Base-by-base conservation (phyloP, 345 rosid species). In the Dimocarpus longan region DNA sequence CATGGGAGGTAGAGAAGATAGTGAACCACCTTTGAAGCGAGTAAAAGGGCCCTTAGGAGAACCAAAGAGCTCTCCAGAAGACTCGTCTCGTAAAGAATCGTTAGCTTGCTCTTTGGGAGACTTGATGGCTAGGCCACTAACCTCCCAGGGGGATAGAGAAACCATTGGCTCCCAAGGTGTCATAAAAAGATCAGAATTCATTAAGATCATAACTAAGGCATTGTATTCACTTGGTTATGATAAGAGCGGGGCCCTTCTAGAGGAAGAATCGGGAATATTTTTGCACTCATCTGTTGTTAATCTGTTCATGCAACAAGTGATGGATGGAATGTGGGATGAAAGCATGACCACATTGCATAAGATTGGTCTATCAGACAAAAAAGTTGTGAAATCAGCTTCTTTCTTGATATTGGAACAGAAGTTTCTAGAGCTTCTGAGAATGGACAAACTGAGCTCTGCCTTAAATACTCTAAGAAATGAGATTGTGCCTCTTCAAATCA, bases 1-100 rank as follows among this genome's bases (percentile, higher is more conserved):
- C 87, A 91, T 91, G 95, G 93, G 93, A 87, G 90, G 86, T 84
- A 85, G 80, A 83, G 93, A 88, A 86, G 93, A 91, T 87, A 86
- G 76, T 68, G 92, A 89, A 85, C 92, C 92, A 81, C 95, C 93
- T 57, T 82, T 82, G 87, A 89, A 91, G 81, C 90, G 93, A 69
- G 84, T 80, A 0, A 91, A 88, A 82, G 78, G 79, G 78, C 82
- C 84, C 42, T 72, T 75, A 50, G 85, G 83, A 73, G 89, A 85
- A 76, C 74, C 85, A 9, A 88, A 85, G 78, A 82, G 81, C 72
- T 81, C 84, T 76, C 73, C 80, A 1, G 87, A 81, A 75, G 83
- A 83, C 76, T 81, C 82, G 15, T 88, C 86, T 62, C 60, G 74
- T 68, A 80, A 81, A 82, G 79, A 60, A 64, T 46, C 81, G 24